phyloP scores from a whole-genome alignment of 495 filamentous ascomycete species.

The Lophiotrema nucula region DNA sequence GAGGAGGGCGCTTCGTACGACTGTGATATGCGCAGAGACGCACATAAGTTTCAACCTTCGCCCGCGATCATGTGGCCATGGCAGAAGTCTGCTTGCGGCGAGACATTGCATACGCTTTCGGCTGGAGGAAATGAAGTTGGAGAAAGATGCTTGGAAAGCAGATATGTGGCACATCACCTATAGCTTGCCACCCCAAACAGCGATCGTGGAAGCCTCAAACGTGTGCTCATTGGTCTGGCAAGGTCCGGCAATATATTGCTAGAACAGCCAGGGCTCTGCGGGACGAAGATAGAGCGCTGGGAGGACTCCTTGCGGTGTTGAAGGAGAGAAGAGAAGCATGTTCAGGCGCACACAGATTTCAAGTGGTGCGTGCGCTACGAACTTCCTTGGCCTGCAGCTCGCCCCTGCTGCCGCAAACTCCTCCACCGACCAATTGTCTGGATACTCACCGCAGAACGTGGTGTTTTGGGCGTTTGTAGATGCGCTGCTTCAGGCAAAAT shows the following conservation, averaged over 20 bases:
- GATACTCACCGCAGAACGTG: conserved; percentile 2
- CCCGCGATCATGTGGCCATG: background rate
- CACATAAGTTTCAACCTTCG: background rate
- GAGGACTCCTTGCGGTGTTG: conserved; percentile 32
- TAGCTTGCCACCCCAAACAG: conserved; percentile 19
- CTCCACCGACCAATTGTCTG: conserved; percentile 17
- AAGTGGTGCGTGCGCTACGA: conserved; percentile 18
- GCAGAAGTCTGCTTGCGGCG: background rate
- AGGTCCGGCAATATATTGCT: conserved; percentile 16
- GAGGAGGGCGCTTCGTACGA: background rate
- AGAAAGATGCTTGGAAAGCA: background rate
- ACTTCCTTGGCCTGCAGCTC: background rate
- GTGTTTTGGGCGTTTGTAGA: conserved; percentile 6
- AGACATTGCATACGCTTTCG: background rate
- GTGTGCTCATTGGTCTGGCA: conserved; percentile 32
- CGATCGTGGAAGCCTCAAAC: conserved; percentile 34
- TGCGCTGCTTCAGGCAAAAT: conserved; percentile 28
- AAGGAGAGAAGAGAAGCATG: conserved; percentile 8
- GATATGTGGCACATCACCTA: conserved; percentile 24
- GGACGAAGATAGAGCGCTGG: conserved; percentile 21
- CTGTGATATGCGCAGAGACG: background rate
- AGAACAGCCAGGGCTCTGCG: conserved; percentile 29
- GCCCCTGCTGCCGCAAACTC: conserved; percentile 2
- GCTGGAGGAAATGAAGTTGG: background rate
- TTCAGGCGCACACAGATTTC: background rate